Evolutionary conservation across 2,329 filamentous ascomycete genomes (phyloP).

Genomic region (Colletotrichum musae): DNA sequence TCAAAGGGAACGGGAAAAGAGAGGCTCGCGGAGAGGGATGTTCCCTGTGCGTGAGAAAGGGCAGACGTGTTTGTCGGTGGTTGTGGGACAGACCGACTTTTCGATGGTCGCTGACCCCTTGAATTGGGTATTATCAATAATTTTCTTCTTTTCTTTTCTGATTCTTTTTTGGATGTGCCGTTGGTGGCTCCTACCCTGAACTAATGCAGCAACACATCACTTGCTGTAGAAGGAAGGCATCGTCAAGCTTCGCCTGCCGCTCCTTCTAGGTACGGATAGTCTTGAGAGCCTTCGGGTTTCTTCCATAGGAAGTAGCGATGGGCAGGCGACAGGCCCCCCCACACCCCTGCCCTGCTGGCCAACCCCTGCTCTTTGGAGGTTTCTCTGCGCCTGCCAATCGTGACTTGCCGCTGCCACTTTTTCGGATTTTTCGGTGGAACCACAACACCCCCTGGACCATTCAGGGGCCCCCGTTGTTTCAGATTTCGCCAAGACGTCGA

Average conservation of each 20-base stretch:
- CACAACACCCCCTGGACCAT: not conserved
- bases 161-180: not conserved
- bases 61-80: not conserved
- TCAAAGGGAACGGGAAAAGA: not conserved
- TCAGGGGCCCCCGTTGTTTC: constrained; percentile 37
- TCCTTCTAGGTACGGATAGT: not conserved
- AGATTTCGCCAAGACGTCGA: constrained; percentile 38
- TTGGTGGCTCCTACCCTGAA: not conserved
- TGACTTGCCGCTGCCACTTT: constrained; percentile 25
- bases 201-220: too few relatives aligned
- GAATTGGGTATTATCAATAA: not conserved
- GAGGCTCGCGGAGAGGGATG: constrained; percentile 20
- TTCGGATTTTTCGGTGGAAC: constrained; percentile 11
- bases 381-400: constrained; percentile 9
- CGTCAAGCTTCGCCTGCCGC: not conserved
- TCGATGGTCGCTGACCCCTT: not conserved
- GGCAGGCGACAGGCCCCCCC: not conserved
- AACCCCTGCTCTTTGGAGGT: not conserved
- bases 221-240: not conserved
- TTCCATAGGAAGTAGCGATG: constrained; percentile 9
- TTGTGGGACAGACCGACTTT: constrained; percentile 32
- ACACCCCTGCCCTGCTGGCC: not conserved
- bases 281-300: not conserved
- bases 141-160: not conserved
- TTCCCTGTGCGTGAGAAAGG: constrained; percentile 20